Conservation (phyloP, 2,329 filamentous ascomycete genomes). For the Fusarium sp. region DNA sequence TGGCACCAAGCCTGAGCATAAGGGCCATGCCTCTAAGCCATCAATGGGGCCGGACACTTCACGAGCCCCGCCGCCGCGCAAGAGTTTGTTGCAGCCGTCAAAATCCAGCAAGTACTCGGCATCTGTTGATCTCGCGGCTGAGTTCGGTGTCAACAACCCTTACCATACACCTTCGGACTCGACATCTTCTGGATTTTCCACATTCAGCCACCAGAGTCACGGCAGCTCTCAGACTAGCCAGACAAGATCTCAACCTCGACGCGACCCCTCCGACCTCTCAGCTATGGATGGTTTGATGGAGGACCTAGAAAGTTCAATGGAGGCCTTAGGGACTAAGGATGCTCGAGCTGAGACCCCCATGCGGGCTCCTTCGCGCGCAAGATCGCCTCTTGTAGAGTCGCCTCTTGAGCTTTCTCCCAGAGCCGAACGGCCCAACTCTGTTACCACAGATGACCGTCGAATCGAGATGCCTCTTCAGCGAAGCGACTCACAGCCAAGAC, state of each 20-base stretch:
- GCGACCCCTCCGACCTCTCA: slow-evolving; percentile 56
- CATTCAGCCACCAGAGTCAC: slow-evolving; percentile 66
- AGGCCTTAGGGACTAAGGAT: slow-evolving; percentile 45
- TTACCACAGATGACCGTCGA: slow-evolving; percentile 36
- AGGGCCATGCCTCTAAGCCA: slow-evolving; percentile 50
- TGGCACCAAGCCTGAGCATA: slow-evolving; percentile 55
- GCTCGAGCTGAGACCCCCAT: slow-evolving; percentile 50
- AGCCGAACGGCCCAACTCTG: slow-evolving; percentile 32
- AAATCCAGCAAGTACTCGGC: slow-evolving; percentile 53
- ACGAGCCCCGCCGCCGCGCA: slow-evolving; percentile 64
- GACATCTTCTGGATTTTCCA: slow-evolving; percentile 72
- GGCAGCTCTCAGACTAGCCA: slow-evolving; percentile 68
- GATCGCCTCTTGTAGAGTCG: slow-evolving; percentile 44
- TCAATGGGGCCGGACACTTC: slow-evolving; percentile 63
- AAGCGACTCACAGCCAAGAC: slow-evolving; percentile 20
- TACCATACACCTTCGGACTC: slow-evolving; percentile 74
- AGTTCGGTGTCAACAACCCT: slow-evolving; percentile 71
- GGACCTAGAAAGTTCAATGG: slow-evolving; percentile 65
- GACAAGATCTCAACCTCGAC: slow-evolving; percentile 47
- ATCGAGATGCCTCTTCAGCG: slow-evolving; percentile 20
- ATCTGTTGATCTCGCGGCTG: slow-evolving; percentile 67
- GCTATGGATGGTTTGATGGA: slow-evolving; percentile 66
- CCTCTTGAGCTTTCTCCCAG: slow-evolving; percentile 43
- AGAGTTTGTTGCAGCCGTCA: slow-evolving; percentile 57
- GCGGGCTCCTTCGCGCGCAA: slow-evolving; percentile 40